Evolutionary conservation across 1,284 basidiomycete species (phyloP), one percentile per base, ranked within the genome.

Genomic region (Heterobasidion parviporum): DNA sequence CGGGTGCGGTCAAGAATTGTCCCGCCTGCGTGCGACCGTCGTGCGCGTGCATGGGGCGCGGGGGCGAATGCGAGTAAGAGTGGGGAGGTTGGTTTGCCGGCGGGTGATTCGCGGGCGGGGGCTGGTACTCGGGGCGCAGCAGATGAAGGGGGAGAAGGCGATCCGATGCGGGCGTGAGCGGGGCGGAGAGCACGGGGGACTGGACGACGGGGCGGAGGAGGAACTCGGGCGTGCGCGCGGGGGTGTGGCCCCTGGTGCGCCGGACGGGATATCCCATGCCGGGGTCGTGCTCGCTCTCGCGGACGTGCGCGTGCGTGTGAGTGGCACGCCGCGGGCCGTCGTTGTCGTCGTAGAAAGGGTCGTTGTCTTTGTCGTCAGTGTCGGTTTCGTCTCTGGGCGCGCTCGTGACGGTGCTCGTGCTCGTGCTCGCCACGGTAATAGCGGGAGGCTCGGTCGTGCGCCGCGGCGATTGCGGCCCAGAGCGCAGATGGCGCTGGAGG

Each of bases 401-500:
- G 47, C 20, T 49, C 47, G 47, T 45, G 38, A 12, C 43, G 20
- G 41, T 10, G 50, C 50, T 34, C 33, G 36, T 32, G 36, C 12
- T 43, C 53, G 53, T 15, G 47, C 52, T 52, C 44, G 55, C 50
- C 56, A 56, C 44, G 6, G 41, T 44, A 6, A 8, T 9, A n/a
- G 57, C 46, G 56, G 9, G 60, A 56, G 38, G 59, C 15, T 26
- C 53, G 5, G 26, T 26, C 26, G 26, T 56, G 48, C 57, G 56
- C 38, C 57, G 56, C 38, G 62, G 62, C 51, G 68, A 67, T 59
- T 71, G 73, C 10, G 77, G 77, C 4, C 71, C 65, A 55, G 65
- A 67, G 60, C 68, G 72, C 47, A 79, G 72, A 60, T 74, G 73
- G 20, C 72, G 70, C 54, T 72, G 72, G 48, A 81, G 72, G 60